A percentile compares a stretch with the other conserved stretches of the same genome.
Evolutionary conservation across 345 rosid genomes (phyloP).

Genomic region (Salix purpurea): DNA sequence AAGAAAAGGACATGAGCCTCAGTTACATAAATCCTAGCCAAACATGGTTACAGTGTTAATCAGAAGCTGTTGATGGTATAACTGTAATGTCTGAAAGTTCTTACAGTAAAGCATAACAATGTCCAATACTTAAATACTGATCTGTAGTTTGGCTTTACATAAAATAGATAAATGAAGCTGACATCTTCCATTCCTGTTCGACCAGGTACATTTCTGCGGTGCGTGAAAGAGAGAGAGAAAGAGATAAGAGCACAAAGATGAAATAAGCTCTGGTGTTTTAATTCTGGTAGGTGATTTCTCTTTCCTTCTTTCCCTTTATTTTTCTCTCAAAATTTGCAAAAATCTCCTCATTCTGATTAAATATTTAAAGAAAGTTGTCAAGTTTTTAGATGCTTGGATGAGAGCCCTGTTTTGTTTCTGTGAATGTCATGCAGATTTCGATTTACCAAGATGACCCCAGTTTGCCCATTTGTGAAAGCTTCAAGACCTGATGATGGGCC

Average conservation of each 20-base stretch:
- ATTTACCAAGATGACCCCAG: conserved; percentile 49
- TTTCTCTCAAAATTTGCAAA: neutral
- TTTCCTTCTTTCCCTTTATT: neutral
- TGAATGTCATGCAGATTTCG: conserved; percentile 14
- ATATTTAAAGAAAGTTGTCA: neutral
- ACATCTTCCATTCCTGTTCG: neutral
- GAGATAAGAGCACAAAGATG: neutral
- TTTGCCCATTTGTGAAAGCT: conserved; percentile 74
- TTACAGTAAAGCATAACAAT: too few species aligned
- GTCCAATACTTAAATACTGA: neutral
- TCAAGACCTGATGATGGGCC: conserved; percentile 58
- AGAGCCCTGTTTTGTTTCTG: neutral
- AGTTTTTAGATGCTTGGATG: neutral
- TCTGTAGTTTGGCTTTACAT: neutral
- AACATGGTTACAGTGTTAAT: too few species aligned
- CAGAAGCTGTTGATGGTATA: too few species aligned
- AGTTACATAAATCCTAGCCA: too few species aligned
- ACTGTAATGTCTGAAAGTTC: too few species aligned
- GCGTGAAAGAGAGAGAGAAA: neutral
- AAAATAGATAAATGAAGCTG: neutral
- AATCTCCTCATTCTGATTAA: neutral
- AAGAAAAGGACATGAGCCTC: too few species aligned
- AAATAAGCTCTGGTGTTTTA: neutral
- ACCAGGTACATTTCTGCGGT: neutral
- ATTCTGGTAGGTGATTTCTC: neutral